phyloP scores from a whole-genome alignment of 208 protist genomes.

The Naegleria fowleri region DNA sequence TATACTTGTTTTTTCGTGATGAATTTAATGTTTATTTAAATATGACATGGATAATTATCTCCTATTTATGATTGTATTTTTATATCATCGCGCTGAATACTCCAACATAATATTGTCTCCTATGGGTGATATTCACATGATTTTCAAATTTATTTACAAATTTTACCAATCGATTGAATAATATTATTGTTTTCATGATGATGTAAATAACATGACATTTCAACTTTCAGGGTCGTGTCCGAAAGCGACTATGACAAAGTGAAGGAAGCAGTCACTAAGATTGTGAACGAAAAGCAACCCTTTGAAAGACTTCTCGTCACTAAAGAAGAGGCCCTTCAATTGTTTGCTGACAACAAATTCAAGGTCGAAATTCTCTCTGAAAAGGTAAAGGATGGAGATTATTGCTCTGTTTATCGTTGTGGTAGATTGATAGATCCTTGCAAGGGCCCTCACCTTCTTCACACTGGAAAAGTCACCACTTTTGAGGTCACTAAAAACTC shows the following conservation, averaged over 20 bases:
- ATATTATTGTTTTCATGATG: no score
- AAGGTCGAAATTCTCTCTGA: constrained; percentile 81
- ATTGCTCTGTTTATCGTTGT: constrained; percentile 93
- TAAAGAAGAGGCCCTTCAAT: constrained; percentile 85
- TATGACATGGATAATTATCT: no score
- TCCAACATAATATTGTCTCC: no score
- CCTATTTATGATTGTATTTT: background rate
- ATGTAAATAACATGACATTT: no score
- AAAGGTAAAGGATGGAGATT: constrained; percentile 79
- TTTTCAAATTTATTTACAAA: no score
- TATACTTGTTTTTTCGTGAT: no score
- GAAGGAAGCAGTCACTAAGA: constrained; percentile 71
- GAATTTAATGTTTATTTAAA: no score
- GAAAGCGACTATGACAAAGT: constrained; percentile 74
- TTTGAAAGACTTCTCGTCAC: constrained; percentile 91
- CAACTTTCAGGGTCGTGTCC: constrained; percentile 44
- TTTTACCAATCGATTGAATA: no score
- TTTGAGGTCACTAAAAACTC: constrained; percentile 90
- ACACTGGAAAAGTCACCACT: constrained; percentile 88
- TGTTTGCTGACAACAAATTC: constrained; percentile 92
- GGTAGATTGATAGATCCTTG: constrained; percentile 87
- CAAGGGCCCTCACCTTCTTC: constrained; percentile 93
- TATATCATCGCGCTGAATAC: background rate
- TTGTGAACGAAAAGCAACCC: constrained; percentile 81
- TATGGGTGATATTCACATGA: no score